Evolutionary conservation across 2,329 filamentous ascomycete genomes (phyloP).

Genomic region (Endoconidiophora polonica): DNA sequence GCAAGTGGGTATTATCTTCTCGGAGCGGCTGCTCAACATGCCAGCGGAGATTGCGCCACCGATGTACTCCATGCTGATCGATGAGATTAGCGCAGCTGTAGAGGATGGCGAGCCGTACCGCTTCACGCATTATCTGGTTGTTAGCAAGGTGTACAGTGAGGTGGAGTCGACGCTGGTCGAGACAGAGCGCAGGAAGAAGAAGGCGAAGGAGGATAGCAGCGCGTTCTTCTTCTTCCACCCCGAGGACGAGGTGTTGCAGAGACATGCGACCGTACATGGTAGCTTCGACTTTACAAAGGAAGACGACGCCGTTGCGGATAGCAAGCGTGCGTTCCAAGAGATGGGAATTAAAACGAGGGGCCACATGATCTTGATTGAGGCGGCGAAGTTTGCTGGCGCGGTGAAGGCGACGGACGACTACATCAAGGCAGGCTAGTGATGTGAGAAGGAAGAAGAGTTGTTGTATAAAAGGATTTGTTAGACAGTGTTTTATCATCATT

Average conservation of each 20-base stretch:
- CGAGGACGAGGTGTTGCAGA: slow-evolving; percentile 79
- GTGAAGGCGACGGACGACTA: slow-evolving; percentile 64
- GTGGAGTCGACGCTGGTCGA: slow-evolving; percentile 64
- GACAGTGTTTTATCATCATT: neutral
- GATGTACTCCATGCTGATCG: slow-evolving; percentile 84
- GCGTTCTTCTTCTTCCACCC: slow-evolving; percentile 79
- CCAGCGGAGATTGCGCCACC: slow-evolving; percentile 84
- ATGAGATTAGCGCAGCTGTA: slow-evolving; percentile 77
- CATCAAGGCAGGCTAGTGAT: slow-evolving; percentile 32
- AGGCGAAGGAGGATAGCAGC: slow-evolving; percentile 29
- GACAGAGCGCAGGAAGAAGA: slow-evolving; percentile 28
- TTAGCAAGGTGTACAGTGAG: slow-evolving; percentile 87
- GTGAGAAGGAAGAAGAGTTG: neutral
- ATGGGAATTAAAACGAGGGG: slow-evolving; percentile 73
- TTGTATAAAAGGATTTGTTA: neutral
- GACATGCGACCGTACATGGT: slow-evolving; percentile 52
- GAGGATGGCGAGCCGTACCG: slow-evolving; percentile 83
- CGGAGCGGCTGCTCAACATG: slow-evolving; percentile 90
- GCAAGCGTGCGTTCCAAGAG: slow-evolving; percentile 88
- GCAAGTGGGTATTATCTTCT: slow-evolving; percentile 72
- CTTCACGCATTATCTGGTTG: slow-evolving; percentile 81
- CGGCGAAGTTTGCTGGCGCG: slow-evolving; percentile 54
- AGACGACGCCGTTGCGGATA: slow-evolving; percentile 68
- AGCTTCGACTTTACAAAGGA: slow-evolving; percentile 67
- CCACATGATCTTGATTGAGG: slow-evolving; percentile 76